Evolutionary conservation across 768 basidiomycete genomes (phyloP), one percentile per base, ranked within the genome.

Genomic region (Termitomyces sp.): DNA sequence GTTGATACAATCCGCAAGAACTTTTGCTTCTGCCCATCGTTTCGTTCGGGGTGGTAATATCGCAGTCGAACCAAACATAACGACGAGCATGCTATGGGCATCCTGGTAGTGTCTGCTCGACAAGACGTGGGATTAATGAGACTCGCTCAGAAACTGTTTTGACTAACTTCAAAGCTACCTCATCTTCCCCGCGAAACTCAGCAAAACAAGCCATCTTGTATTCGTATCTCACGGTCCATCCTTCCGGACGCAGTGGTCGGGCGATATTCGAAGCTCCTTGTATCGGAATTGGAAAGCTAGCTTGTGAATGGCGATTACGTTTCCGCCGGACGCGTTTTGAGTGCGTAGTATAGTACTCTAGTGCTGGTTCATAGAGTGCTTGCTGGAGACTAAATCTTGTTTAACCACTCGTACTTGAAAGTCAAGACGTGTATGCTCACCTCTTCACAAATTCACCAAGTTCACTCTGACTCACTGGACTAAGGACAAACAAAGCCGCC

Each of bases 141-240:
- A 62, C 48, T 60, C 51, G 54, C 37, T 49, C 64, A 38, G 51
- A 50, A 57, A 45, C 31, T 48, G 64, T 29, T 62, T 25, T 55
- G 49, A 79, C 87, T 65, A 65, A 96, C 94, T 94, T 95, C 62
- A 96, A 78, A 0, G 96, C 94, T 9, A 94, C 88, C 68, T 98
- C 95, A 61, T 92, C 85, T 72, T 98, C 96, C 12, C 92, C 87
- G 60, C 96, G 78, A 69, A 98, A 94, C 73, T 99, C 96, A 0
- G 96, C 94, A 72, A 98, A 98, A 67, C 91, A 89, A 0, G 91
- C 97, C 83, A 96, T 91, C 76, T 98, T 99, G 80, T 94, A 98
- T 71, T 98, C 96, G 69, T 98, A 98, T 36, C 97, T 80, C 20
- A 96, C 94, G 0, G 91, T 93, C 96, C 96, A 99, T 0, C 96